Base-by-base conservation (phyloP, 306 rosid genomes). In the Cucurbita ficifolia region DNA sequence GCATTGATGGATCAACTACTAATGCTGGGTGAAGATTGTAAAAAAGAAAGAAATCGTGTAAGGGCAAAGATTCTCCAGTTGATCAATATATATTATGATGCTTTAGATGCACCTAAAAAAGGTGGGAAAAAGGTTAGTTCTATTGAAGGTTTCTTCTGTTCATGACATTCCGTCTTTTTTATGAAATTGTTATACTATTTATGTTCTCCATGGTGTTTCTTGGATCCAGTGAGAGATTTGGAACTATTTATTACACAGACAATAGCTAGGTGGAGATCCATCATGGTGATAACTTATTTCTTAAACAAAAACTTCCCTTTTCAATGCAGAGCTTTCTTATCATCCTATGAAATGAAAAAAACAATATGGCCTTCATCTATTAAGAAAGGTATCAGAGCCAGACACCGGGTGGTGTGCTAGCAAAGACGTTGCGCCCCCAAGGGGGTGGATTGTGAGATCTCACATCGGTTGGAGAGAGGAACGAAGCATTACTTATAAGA, bases 81-180 rank as follows among this genome's bases (percentile, higher is more conserved):
- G 79, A 57, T 87, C 72, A 84, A 93, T 70, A 78, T 83, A 51
- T 93, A 86, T 67, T 88, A 93, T 48, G 82, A 80, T 40, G 98
- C 96, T 68, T 39, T 90, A 48, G 96, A 92, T 62, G 96, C 96
- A 35, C 88, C 93, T 0, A 90, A 92, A 74, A 77, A 84, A 49
- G 89, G 91, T 24, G 87, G 82, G 62, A 75, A 4, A 75, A 84
- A 86, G 96, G 98, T 92, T 76, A 79, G 91, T 78, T 67, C n/a
- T 70, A 3, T 10, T 10, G 10, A 55, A 11, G 38, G 67, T 68
- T 19, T 65, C 21, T 39, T 46, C 8, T 40, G 48, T 63, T 40
- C 3, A 42, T 24, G 38, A 53, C 52, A 42, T 53, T 36, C 35
- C 3, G 21, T 6, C 39, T 48, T 73, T 64, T 38, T 45, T 43